Base-by-base conservation (phyloP, 805 yeast genomes). In the Starmerella bombicola region DNA sequence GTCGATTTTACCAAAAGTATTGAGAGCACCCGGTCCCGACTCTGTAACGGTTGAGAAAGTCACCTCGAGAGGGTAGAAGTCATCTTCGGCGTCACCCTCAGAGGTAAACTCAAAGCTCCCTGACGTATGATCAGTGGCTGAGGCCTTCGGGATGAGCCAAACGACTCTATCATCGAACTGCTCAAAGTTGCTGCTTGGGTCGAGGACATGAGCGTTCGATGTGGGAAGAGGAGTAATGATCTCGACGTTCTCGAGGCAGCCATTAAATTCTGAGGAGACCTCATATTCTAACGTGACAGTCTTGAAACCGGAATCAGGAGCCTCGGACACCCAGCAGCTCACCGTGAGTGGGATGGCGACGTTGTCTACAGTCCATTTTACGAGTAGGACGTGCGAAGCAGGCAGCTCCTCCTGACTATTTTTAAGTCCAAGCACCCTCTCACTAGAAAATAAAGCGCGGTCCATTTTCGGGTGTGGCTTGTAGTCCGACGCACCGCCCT, bases 401-500 rank as follows among this genome's bases (percentile, higher is more conserved):
- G 97, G 97, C 73, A 91, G 86, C 26, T 85, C 73, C 56, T 83
- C 82, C 34, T 70, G 56, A 40, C 74, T 66, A 58, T 86, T 93
- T 58, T 81, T 82, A 55, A 86, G 71, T 0, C 80, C 80, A 54
- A 91, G 75, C 32, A 71, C 61, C 43, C 71, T 66, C 13, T 66
- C 60, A 12, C 70, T 58, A 33, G 70, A 68, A 60, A 88, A 91
- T 55, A 73, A 61, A 31, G 64, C 65, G 55, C 81, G 78, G 64
- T 91, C 96, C 50, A 91, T 93, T 58, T 88, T 86, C 48, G 98
- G 98, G 66, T 91, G 95, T 13, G 97, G 85, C 62, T 86, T 86
- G 67, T 73, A 91, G 56, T 79, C 85, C 34, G 76, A 66, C 48
- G 65, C 74, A 60, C 29, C 67, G 60, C 69, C 62, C 20, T 62